Evolutionary conservation across 192 early-diverging fungal species (phyloP).

Genomic region (Mortierella antarctica): DNA sequence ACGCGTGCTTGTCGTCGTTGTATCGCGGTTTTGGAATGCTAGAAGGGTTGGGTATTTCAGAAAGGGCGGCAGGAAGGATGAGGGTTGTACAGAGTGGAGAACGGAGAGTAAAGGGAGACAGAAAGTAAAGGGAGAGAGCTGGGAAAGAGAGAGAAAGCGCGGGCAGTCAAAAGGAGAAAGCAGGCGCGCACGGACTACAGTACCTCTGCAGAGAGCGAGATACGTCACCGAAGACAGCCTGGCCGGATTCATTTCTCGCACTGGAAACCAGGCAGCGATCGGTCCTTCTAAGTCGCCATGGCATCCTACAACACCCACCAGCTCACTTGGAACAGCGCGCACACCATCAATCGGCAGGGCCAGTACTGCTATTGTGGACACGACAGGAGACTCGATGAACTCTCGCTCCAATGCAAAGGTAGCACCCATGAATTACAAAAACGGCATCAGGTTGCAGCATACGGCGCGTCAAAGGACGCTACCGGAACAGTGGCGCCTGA

Average conservation of each 20-base stretch:
- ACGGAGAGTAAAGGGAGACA: too few relatives aligned
- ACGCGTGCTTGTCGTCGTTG: not conserved
- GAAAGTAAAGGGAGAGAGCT: too few relatives aligned
- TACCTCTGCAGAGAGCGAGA: too few relatives aligned
- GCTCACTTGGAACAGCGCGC: slow-evolving; percentile 68
- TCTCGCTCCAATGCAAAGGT: slow-evolving; percentile 68
- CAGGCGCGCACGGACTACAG: too few relatives aligned
- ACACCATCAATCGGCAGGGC: slow-evolving; percentile 69
- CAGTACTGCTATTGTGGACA: slow-evolving; percentile 78
- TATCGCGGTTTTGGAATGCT: not conserved
- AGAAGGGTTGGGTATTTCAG: too few relatives aligned
- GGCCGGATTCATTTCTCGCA: not conserved
- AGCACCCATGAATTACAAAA: not conserved
- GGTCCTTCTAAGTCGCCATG: slow-evolving; percentile 1
- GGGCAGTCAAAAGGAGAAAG: too few relatives aligned
- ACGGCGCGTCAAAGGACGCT: not conserved
- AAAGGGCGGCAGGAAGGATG: too few relatives aligned
- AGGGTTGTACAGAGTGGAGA: too few relatives aligned
- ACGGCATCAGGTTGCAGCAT: not conserved
- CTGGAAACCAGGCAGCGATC: not conserved
- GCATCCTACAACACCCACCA: slow-evolving; percentile 21
- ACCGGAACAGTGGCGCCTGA: not conserved
- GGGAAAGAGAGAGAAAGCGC: too few relatives aligned
- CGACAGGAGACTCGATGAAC: slow-evolving; percentile 66
- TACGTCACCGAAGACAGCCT: too few relatives aligned